phyloP scores from a whole-genome alignment of 2,329 filamentous ascomycete species.

The Fusarium nanum region DNA sequence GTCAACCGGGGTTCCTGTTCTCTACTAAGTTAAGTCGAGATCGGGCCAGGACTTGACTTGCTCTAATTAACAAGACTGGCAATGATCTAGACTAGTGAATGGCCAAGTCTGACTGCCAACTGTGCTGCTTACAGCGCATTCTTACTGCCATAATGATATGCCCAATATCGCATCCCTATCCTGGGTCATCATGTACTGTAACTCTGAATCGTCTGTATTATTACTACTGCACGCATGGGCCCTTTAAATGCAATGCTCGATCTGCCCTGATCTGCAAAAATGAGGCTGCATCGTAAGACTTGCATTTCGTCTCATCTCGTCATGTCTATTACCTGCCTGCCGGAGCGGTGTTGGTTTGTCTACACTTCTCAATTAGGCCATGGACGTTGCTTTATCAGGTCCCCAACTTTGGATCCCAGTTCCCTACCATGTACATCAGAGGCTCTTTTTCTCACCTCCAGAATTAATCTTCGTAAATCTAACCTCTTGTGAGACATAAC shows the following conservation, averaged over 20 bases:
- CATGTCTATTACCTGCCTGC: slow-evolving; percentile 7
- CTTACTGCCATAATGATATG: neutral
- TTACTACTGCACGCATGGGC: slow-evolving; percentile 21
- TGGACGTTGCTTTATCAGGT: neutral
- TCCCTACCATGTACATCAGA: slow-evolving; percentile 21
- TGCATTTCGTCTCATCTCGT: slow-evolving; percentile 15
- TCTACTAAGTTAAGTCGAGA: slow-evolving; percentile 21
- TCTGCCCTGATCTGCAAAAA: slow-evolving; percentile 33
- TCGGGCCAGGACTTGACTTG: slow-evolving; percentile 22
- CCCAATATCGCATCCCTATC: neutral
- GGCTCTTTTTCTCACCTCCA: neutral
- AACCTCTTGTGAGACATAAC: slow-evolving; percentile 31
- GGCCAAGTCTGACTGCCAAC: neutral
- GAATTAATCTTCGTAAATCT: slow-evolving; percentile 11
- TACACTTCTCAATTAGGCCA: slow-evolving; percentile 5
- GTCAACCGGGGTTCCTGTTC: slow-evolving; percentile 43
- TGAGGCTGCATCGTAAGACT: slow-evolving; percentile 31
- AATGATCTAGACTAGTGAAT: slow-evolving; percentile 2
- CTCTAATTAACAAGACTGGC: neutral
- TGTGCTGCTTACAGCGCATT: neutral
- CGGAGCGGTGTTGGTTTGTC: slow-evolving; percentile 1
- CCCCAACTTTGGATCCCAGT: slow-evolving; percentile 4
- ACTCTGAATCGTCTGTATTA: slow-evolving; percentile 3
- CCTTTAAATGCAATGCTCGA: slow-evolving; percentile 19
- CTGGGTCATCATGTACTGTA: neutral